Conservation (phyloP, 2,329 filamentous ascomycete genomes). For the Aspergillus neotritici region DNA sequence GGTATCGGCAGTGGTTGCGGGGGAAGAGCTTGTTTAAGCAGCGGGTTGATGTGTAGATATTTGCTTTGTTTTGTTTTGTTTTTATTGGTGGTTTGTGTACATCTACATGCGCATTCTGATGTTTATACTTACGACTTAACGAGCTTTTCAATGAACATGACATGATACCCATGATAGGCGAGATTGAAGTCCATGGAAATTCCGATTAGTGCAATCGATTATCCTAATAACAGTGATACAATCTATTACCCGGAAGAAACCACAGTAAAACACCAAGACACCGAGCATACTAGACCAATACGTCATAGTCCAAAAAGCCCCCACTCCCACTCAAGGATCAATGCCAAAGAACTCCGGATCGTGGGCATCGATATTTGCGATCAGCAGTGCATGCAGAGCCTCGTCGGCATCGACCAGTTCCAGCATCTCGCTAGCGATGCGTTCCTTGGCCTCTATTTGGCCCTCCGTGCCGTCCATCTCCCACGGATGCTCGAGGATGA, state of each 20-base stretch:
- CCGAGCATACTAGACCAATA: no score
- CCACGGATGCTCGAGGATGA: conserved; percentile 25
- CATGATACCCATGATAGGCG: background rate
- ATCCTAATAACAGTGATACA: no score
- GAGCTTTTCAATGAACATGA: background rate
- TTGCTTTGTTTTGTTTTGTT: no score
- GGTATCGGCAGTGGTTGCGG: conserved; percentile 88
- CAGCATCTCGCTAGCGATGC: conserved; percentile 31
- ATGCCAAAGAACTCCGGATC: conserved; percentile 15
- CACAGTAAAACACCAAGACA: no score
- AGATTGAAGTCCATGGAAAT: background rate
- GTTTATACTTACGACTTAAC: conserved; percentile 1
- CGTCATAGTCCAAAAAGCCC: no score
- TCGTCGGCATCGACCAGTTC: conserved; percentile 34
- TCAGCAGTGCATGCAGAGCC: conserved; percentile 25
- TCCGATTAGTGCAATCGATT: no score
- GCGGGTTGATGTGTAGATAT: conserved; percentile 46
- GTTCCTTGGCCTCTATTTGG: conserved; percentile 20
- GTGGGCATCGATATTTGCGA: conserved; percentile 14
- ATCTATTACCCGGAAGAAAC: no score
- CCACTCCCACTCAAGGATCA: conserved; percentile 1
- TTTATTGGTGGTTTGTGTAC: no score
- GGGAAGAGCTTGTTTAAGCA: conserved; percentile 97
- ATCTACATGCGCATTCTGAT: conserved; percentile 6
- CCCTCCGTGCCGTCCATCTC: conserved; percentile 14